Evolutionary conservation across 192 early-diverging fungal genomes (phyloP).

Genomic region (Backusella macrospora): DNA sequence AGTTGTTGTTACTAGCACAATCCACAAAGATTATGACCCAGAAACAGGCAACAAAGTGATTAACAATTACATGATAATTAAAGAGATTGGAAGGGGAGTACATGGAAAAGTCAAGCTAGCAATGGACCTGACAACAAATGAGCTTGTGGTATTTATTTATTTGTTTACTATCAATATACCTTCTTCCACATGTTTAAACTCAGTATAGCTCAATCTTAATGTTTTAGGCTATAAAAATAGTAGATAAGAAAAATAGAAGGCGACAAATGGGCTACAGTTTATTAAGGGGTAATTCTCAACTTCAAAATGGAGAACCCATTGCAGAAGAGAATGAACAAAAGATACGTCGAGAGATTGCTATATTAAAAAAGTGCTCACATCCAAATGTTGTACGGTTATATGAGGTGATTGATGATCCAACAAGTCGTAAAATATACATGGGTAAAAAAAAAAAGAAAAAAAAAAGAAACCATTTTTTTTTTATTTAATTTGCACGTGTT

Average conservation of each 20-base stretch:
- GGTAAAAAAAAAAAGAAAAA: conserved; percentile 42
- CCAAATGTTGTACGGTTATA: conserved; percentile 88
- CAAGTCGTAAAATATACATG: conserved; percentile 90
- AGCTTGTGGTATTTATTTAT: conserved; percentile 61
- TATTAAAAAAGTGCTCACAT: conserved; percentile 95
- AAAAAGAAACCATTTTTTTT: no score
- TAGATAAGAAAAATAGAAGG: conserved; percentile 65
- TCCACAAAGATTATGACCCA: conserved; percentile 85
- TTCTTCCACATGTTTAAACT: background rate
- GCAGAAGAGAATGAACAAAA: conserved; percentile 69
- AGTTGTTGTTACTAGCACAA: conserved; percentile 45
- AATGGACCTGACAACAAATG: conserved; percentile 74
- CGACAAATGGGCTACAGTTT: conserved; percentile 41
- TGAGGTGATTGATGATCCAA: conserved; percentile 96
- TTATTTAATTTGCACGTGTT: conserved; percentile 17
- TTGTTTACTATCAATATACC: background rate
- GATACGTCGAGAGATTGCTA: conserved; percentile 93
- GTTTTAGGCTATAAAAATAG: conserved; percentile 69
- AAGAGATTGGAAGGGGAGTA: conserved; percentile 89
- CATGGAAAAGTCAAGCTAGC: conserved; percentile 97
- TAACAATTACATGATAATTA: conserved; percentile 93
- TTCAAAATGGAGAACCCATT: conserved; percentile 32
- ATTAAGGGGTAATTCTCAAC: conserved; percentile 31
- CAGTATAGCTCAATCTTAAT: conserved; percentile 1
- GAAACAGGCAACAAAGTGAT: conserved; percentile 91